A percentile compares a stretch with the other conserved stretches of the same genome.
Conservation (phyloP, 2,329 filamentous ascomycete genomes). For the Talaromyces albobiverticillius region DNA sequence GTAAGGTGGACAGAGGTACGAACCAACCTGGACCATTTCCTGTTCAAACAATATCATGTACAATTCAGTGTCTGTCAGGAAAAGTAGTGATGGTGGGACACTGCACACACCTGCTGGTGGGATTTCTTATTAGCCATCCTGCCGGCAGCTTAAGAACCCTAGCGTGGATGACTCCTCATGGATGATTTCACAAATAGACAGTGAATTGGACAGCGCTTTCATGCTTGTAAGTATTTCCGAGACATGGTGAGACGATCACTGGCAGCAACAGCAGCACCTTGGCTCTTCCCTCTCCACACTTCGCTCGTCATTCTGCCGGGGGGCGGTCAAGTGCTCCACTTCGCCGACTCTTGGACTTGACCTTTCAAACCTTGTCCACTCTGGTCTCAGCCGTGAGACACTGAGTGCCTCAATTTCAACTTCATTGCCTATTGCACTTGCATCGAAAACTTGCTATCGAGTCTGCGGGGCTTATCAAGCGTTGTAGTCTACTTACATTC, state of each 20-base stretch:
- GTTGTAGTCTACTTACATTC: background rate
- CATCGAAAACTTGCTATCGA: background rate
- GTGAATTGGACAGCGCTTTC: constrained; percentile 17
- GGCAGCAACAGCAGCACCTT: no score
- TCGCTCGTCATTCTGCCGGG: constrained; percentile 11
- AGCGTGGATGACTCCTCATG: constrained; percentile 9
- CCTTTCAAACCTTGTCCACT: constrained; percentile 16
- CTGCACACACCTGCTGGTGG: constrained; percentile 63
- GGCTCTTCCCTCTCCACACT: no score
- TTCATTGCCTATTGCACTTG: background rate
- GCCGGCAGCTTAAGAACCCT: constrained; percentile 11
- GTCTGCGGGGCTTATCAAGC: background rate
- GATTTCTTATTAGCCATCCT: constrained; percentile 53
- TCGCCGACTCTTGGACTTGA: constrained; percentile 18
- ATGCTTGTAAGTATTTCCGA: background rate
- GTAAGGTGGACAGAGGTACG: constrained; percentile 45
- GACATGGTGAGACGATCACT: background rate
- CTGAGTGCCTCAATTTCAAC: background rate
- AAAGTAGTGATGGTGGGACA: background rate
- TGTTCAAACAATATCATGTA: constrained; percentile 37
- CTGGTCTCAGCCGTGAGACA: background rate
- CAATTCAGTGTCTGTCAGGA: background rate
- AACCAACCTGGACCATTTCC: constrained; percentile 99
- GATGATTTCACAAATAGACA: constrained; percentile 16
- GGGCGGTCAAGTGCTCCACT: constrained; percentile 23